These are phyloP conservation scores for Metschnikowia matae DNA, from an alignment of 805 yeast genomes.

Conservation along the genomic window DNA sequence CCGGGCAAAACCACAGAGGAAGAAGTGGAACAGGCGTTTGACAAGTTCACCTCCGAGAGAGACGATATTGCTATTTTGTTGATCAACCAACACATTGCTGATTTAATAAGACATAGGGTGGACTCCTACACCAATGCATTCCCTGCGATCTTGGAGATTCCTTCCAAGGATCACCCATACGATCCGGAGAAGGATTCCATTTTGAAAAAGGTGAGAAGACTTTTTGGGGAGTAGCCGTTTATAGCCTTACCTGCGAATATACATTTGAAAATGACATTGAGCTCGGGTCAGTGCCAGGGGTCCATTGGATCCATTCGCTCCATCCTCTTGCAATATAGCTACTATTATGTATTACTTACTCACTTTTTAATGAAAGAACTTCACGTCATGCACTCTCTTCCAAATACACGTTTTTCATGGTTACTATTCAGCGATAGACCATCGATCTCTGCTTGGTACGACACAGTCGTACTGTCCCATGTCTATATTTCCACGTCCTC, in stretches of 20 bases:
- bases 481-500: constrained; percentile 15
- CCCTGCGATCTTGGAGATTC: constrained; percentile 95
- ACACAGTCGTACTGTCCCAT: constrained; percentile 4
- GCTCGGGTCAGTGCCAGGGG: background rate
- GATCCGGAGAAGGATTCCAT: constrained; percentile 98
- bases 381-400: too few species aligned
- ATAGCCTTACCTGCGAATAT: background rate
- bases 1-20: constrained; percentile 76
- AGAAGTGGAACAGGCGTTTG: constrained; percentile 71
- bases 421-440: background rate
- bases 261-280: background rate
- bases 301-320: background rate
- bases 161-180: constrained; percentile 97
- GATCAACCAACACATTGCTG: constrained; percentile 94
- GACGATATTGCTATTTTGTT: constrained; percentile 89
- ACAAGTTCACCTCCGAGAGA: constrained; percentile 63
- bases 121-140: constrained; percentile 86
- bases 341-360: background rate
- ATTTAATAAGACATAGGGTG: constrained; percentile 74
- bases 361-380: too few species aligned
- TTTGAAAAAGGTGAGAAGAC: constrained; percentile 86
- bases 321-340: background rate
- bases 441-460: background rate
- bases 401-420: background rate
- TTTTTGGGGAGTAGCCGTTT: constrained; percentile 75